phyloP scores from a whole-genome alignment of 164 flowering plant species.

The Vitis amurensis region DNA sequence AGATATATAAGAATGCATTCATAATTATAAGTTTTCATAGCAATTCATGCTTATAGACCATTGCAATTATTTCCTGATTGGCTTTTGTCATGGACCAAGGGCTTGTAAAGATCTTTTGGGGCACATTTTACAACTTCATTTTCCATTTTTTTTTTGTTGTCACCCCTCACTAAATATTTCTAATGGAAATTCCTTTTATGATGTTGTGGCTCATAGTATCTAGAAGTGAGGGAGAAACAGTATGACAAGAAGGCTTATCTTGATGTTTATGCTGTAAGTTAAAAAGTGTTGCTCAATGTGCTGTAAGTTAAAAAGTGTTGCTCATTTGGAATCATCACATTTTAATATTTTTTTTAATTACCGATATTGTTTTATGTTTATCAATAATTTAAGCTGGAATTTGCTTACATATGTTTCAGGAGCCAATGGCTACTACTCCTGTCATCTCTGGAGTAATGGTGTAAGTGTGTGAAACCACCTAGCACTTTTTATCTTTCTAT shows the following conservation, averaged over 20 bases:
- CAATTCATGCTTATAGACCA: not conserved
- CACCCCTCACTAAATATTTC: not conserved
- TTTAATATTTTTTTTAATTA: not conserved
- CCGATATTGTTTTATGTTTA: not conserved
- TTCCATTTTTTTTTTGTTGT: not conserved
- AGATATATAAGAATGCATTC: too few species aligned
- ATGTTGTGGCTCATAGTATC: slow-evolving; percentile 49
- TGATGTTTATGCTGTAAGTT: slow-evolving; percentile 83
- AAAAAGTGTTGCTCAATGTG: slow-evolving; percentile 9
- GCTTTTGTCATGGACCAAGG: not conserved
- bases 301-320: slow-evolving; percentile 51
- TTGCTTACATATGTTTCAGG: slow-evolving; percentile 38
- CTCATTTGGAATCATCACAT: too few species aligned
- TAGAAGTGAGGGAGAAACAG: slow-evolving; percentile 97
- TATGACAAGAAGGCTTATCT: slow-evolving; percentile 78
- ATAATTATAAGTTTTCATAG: not conserved
- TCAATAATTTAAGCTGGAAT: not conserved
- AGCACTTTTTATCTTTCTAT: not conserved
- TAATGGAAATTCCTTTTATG: not conserved
- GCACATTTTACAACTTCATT: not conserved
- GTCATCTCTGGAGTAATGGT: slow-evolving; percentile 73
- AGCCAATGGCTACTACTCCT: slow-evolving; percentile 47
- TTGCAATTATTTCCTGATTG: not conserved
- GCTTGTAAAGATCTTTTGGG: not conserved
- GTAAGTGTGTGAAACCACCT: slow-evolving; percentile 51